Evolutionary conservation across 1,284 basidiomycete species (phyloP).

Genomic region (Neolentinus lepideus): DNA sequence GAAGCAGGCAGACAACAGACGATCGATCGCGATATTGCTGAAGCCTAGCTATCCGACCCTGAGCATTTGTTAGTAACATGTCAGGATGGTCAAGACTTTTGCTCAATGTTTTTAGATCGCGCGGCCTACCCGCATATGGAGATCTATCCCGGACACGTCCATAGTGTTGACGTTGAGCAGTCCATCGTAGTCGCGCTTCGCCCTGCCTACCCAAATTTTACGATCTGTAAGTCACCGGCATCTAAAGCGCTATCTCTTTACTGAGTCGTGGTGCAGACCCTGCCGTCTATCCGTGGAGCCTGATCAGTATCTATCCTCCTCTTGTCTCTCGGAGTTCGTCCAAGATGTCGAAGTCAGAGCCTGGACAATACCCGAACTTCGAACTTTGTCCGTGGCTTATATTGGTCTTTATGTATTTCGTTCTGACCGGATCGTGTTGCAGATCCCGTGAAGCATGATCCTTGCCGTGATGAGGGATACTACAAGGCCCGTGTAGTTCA

Average conservation of each 20-base stretch:
- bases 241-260: background rate
- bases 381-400: slow-evolving; percentile 23
- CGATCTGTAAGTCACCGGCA: background rate
- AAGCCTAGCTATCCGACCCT: slow-evolving; percentile 17
- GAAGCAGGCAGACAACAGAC: background rate
- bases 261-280: slow-evolving; percentile 2
- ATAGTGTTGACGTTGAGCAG: background rate
- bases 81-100: background rate
- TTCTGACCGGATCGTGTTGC: background rate
- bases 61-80: slow-evolving; percentile 21
- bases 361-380: slow-evolving; percentile 27
- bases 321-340: slow-evolving; percentile 4
- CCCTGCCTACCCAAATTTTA: background rate
- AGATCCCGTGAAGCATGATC: slow-evolving; percentile 10
- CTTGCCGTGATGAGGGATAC: slow-evolving; percentile 11
- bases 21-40: slow-evolving; percentile 11
- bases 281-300: slow-evolving; percentile 4
- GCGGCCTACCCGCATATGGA: slow-evolving; percentile 21
- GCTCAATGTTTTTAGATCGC: slow-evolving; percentile 5
- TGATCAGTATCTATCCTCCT: background rate
- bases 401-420: background rate
- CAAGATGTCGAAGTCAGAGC: background rate
- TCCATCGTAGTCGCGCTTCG: background rate
- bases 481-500: slow-evolving; percentile 4
- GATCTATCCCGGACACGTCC: slow-evolving; percentile 14